These are phyloP conservation scores for Colletotrichum sp. DNA, from an alignment of 2,329 filamentous ascomycete species.

Conservation along the genomic window DNA sequence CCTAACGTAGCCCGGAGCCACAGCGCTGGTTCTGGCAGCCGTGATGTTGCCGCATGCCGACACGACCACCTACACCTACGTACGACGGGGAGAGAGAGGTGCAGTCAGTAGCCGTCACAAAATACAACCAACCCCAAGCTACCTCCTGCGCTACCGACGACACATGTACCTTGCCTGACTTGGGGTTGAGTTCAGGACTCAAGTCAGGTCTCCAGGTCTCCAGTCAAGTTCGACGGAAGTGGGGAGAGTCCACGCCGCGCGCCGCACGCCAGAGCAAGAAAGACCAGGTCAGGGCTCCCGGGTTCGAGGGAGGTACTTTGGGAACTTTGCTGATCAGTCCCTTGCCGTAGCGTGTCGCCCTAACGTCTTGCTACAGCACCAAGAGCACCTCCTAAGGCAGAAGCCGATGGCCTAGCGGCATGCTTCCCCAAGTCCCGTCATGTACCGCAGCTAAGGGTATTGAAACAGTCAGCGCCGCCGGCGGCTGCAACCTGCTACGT, in stretches of 20 bases:
- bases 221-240: slow-evolving; percentile 9
- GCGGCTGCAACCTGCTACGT: slow-evolving; percentile 11
- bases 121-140: neutral
- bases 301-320: slow-evolving; percentile 11
- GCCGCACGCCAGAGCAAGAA: slow-evolving; percentile 9
- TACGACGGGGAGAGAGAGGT: neutral
- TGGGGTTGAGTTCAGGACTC: slow-evolving; percentile 1
- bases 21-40: neutral
- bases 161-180: slow-evolving; percentile 10
- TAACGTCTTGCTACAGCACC: neutral
- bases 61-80: neutral
- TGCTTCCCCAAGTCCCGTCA: neutral
- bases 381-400: neutral
- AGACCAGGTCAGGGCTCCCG: slow-evolving; percentile 18
- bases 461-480: neutral
- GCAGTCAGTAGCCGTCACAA: neutral
- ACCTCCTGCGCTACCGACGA: neutral
- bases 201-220: slow-evolving; percentile 5
- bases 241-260: slow-evolving; percentile 16
- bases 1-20: neutral
- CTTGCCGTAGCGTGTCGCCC: neutral
- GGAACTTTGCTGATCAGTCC: slow-evolving; percentile 13
- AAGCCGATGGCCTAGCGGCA: neutral
- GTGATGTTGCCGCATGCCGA: neutral
- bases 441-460: neutral